Base-by-base conservation (phyloP, 805 yeast genomes). In the Candida taoyuanica region DNA sequence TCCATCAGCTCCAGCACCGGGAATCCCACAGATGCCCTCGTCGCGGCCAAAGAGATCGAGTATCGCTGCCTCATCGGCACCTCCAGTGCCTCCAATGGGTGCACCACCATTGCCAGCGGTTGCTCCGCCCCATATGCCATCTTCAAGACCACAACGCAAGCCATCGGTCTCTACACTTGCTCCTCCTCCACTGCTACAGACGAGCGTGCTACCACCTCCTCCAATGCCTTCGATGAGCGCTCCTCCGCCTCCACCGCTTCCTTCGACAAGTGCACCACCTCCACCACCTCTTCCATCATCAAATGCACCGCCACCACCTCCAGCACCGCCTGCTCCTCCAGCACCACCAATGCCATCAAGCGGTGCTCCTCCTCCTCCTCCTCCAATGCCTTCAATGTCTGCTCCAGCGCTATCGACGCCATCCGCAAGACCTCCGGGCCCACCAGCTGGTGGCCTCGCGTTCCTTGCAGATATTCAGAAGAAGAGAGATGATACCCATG, bases 391-490 rank as follows among this genome's bases (percentile, higher is more conserved):
- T 5, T 36, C 48, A 6, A 16, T 33, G 16, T 19, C 16, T 23
- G 28, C 43, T 12, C 37, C 49, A n/a, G 33, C 43, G 5, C 44
- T 53, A 12, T 21, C 37, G 3, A 25, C 25, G 12, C 4, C 36
- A 16, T 26, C 51, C 6, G 33, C 42, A 20, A 47, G 50, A 17
- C 45, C 56, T n/a, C 26, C 56, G 11, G 29, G 39, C 2, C 44
- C 59, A 17, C 49, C 62, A 19, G 47, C 57, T 12, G 62, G 59
- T 21, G 76, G 75, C 1, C 53, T 76, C 17, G 83, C 85, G 6
- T 77, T 78, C 48, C 63, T 77, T 34, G 77, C 77, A 1, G 74
- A 76, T 42, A 77, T 78, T 34, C 74, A 76, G 43, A 67, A 71
- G 28, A 74, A 71, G 52, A 64, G 82, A 55, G 67, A 71, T 44